Evolutionary conservation across 2,329 filamentous ascomycete species (phyloP).

Genomic region (Spiromastix sp.): DNA sequence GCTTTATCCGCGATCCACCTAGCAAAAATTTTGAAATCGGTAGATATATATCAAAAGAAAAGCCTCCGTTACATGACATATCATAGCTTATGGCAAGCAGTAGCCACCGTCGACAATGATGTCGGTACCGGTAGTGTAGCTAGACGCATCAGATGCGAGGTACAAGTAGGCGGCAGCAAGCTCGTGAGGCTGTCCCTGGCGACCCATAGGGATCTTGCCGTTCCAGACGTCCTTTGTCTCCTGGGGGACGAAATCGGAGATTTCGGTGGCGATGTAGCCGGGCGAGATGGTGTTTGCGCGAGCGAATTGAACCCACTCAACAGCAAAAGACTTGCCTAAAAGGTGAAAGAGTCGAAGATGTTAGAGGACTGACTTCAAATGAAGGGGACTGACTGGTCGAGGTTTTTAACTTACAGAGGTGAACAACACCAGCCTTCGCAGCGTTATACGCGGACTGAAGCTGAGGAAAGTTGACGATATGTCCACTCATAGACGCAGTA

Average conservation of each 20-base stretch:
- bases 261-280: slow-evolving; percentile 66
- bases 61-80: no score
- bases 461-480: slow-evolving; percentile 69
- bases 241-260: slow-evolving; percentile 52
- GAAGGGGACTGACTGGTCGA: no score
- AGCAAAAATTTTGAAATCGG: no score
- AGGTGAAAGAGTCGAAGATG: slow-evolving; percentile 17
- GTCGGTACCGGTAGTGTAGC: slow-evolving; percentile 67
- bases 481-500: slow-evolving; percentile 68
- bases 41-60: not conserved
- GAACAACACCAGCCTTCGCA: slow-evolving; percentile 53
- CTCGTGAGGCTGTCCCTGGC: slow-evolving; percentile 63
- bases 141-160: slow-evolving; percentile 70
- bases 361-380: slow-evolving; percentile 44
- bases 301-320: slow-evolving; percentile 69
- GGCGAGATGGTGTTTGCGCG: slow-evolving; percentile 63
- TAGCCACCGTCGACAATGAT: slow-evolving; percentile 70
- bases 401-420: slow-evolving; percentile 38
- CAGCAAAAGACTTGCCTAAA: slow-evolving; percentile 56
- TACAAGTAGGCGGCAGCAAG: slow-evolving; percentile 77
- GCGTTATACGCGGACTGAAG: slow-evolving; percentile 64
- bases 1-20: no score
- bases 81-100: slow-evolving; percentile 34
- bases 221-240: slow-evolving; percentile 65
- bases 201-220: slow-evolving; percentile 69